Evolutionary conservation across 2,329 filamentous ascomycete genomes (phyloP).

Genomic region (Teratosphaeria nubilosa): DNA sequence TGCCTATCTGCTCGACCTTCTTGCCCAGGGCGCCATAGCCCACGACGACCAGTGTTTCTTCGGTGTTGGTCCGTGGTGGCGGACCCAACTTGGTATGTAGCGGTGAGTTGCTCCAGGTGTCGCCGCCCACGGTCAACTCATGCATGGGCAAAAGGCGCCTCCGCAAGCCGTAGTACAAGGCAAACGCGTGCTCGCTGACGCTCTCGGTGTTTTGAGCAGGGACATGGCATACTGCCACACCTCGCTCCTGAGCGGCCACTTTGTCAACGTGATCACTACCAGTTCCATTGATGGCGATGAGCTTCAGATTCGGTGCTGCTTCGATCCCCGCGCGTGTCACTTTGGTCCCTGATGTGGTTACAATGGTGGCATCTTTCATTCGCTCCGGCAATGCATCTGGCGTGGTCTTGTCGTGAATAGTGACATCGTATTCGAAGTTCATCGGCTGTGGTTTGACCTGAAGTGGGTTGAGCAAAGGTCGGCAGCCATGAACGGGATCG

Average conservation of each 20-base stretch:
- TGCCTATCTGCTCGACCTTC: slow-evolving; percentile 35
- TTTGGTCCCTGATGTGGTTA: slow-evolving; percentile 32
- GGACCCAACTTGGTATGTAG: slow-evolving; percentile 18
- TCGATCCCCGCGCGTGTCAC: slow-evolving; percentile 33
- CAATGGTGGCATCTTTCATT: slow-evolving; percentile 37
- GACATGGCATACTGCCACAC: slow-evolving; percentile 38
- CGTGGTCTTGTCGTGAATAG: slow-evolving; percentile 26
- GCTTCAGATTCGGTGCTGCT: slow-evolving; percentile 32
- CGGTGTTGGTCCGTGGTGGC: slow-evolving; percentile 36
- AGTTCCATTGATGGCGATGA: slow-evolving; percentile 36
- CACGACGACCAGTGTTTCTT: slow-evolving; percentile 41
- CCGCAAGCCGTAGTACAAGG: slow-evolving; percentile 39
- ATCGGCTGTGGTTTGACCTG: slow-evolving; percentile 27
- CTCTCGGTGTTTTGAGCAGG: slow-evolving; percentile 38
- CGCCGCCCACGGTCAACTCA: slow-evolving; percentile 21
- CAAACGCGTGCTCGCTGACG: slow-evolving; percentile 42
- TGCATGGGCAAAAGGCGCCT: slow-evolving; percentile 32
- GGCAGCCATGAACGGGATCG: neutral
- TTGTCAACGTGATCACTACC: slow-evolving; percentile 41
- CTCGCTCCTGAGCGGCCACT: slow-evolving; percentile 31
- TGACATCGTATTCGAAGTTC: slow-evolving; percentile 34
- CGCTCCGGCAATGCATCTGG: slow-evolving; percentile 30
- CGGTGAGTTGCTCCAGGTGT: slow-evolving; percentile 34
- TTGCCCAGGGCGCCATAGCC: slow-evolving; percentile 42
- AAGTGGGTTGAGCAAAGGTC: neutral